These are phyloP conservation scores for Deinandra increscens DNA, from an alignment of 129 eudicot species.

Conservation along the genomic window DNA sequence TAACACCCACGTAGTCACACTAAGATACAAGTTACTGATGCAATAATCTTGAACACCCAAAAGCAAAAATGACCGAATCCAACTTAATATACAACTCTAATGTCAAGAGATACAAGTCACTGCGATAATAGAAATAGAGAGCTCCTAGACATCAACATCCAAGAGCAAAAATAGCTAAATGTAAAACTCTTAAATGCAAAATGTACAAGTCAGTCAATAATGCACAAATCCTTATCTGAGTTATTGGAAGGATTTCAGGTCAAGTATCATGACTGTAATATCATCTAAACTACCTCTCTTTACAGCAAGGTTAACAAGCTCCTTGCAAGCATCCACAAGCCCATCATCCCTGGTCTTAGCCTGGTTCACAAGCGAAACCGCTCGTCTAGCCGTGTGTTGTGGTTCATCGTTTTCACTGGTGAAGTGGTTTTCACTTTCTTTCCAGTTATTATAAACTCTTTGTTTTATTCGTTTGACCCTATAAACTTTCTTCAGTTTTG, in stretches of 20 bases:
- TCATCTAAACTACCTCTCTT: conserved; percentile 95
- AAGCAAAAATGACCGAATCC: neutral
- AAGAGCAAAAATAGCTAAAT: conserved; percentile 13
- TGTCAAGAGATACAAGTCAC: neutral
- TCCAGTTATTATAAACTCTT: conserved; percentile 20
- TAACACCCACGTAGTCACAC: too few relatives aligned
- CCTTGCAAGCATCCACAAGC: conserved; percentile 76
- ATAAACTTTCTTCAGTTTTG: conserved; percentile 47
- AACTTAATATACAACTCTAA: neutral
- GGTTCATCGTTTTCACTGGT: conserved; percentile 63
- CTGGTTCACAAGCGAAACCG: conserved; percentile 30
- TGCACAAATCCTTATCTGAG: conserved; percentile 11
- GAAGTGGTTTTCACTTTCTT: conserved; percentile 32
- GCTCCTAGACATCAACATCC: neutral
- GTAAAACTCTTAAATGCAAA: conserved; percentile 13
- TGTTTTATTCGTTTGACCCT: conserved; percentile 39
- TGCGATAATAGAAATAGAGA: neutral
- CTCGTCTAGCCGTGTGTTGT: conserved; percentile 45
- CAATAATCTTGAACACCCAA: neutral
- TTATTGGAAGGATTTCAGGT: conserved; percentile 52
- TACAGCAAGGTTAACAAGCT: conserved; percentile 80
- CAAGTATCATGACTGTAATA: conserved; percentile 83
- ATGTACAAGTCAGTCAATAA: conserved; percentile 31
- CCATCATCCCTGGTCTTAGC: conserved; percentile 21
- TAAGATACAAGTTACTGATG: too few relatives aligned